Evolutionary conservation across 495 filamentous ascomycete genomes (phyloP).

Genomic region (Staphylotrichum tortipilum): DNA sequence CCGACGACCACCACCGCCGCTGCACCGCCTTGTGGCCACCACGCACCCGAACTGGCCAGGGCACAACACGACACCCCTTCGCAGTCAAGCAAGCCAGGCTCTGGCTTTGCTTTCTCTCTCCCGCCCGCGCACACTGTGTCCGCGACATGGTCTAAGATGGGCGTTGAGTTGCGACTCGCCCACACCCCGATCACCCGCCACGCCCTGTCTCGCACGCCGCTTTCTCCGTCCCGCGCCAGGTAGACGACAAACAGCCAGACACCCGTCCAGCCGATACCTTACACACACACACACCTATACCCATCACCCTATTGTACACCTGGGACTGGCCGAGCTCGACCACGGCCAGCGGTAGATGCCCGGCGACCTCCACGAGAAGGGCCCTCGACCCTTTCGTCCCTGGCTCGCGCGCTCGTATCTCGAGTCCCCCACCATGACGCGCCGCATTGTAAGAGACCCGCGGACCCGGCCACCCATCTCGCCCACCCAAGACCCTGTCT

Average conservation of each 20-base stretch:
- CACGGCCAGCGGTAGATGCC: conserved; percentile 2
- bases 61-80: no score
- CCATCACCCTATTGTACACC: background rate
- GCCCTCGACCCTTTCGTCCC: conserved; percentile 1
- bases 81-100: no score
- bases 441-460: conserved; percentile 18
- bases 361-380: background rate
- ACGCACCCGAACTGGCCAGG: background rate
- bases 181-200: background rate
- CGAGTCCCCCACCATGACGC: conserved; percentile 17
- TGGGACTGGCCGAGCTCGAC: background rate
- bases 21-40: no score
- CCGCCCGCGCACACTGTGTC: background rate
- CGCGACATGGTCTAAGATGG: conserved; percentile 8
- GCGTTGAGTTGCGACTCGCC: background rate
- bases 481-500: no score
- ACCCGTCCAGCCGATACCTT: background rate
- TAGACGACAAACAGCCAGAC: background rate
- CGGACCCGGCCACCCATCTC: no score
- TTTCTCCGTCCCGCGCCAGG: background rate
- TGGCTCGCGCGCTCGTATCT: background rate
- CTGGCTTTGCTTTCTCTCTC: no score
- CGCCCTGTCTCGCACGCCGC: background rate
- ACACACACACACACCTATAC: background rate
- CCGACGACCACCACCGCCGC: no score